Evolutionary conservation across 2,329 filamentous ascomycete species (phyloP).

Genomic region (Didymella sp.): DNA sequence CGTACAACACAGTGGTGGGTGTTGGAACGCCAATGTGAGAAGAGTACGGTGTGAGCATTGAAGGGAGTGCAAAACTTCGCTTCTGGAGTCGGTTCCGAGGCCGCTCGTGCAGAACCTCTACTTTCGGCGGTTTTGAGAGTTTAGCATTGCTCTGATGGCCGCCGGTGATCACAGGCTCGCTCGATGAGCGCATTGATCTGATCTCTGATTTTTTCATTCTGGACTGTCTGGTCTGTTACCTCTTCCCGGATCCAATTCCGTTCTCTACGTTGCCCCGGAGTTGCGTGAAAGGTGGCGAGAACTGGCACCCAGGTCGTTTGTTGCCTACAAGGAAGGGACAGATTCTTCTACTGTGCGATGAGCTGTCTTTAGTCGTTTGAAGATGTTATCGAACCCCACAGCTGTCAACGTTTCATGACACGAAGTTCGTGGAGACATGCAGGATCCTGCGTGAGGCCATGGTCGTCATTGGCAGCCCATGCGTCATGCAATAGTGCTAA

Average conservation of each 20-base stretch:
- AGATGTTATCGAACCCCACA: slow-evolving; percentile 1
- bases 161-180: slow-evolving; percentile 4
- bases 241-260: neutral
- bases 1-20: slow-evolving; percentile 10
- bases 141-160: slow-evolving; percentile 11
- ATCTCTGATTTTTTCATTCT: neutral
- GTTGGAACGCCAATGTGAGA: neutral
- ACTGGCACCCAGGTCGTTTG: neutral
- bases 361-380: neutral
- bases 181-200: neutral
- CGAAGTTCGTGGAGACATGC: slow-evolving; percentile 4
- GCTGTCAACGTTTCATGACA: slow-evolving; percentile 14
- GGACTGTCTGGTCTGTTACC: neutral
- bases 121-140: slow-evolving; percentile 20
- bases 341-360: neutral
- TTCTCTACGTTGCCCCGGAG: neutral
- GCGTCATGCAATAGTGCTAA: slow-evolving; percentile 20
- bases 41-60: neutral
- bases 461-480: slow-evolving; percentile 14
- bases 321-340: neutral
- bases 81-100: slow-evolving; percentile 17
- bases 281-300: neutral
- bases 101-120: slow-evolving; percentile 3
- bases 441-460: slow-evolving; percentile 3
- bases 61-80: neutral